Conservation (phyloP, 805 yeast genomes). For the Tetrapisispora pingtungensis region DNA sequence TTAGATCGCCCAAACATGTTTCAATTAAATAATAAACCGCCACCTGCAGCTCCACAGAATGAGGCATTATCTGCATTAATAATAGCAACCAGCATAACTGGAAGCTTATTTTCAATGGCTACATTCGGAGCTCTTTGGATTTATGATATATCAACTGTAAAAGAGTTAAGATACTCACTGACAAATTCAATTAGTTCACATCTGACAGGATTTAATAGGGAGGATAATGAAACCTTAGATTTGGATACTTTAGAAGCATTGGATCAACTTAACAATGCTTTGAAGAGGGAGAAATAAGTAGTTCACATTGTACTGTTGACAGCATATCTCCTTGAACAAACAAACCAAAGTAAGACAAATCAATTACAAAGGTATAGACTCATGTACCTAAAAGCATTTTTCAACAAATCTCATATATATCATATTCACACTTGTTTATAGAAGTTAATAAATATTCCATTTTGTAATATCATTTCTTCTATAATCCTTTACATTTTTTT, state of each 20-base stretch:
- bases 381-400: no score
- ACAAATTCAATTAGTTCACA: background rate
- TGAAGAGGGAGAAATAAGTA: background rate
- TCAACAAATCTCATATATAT: no score
- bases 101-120: slow-evolving; percentile 59
- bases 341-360: no score
- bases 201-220: background rate
- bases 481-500: no score
- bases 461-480: background rate
- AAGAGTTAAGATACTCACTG: slow-evolving; percentile 40
- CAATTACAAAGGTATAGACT: no score
- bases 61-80: slow-evolving; percentile 83
- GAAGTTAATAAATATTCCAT: background rate
- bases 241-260: background rate
- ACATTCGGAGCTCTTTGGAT: slow-evolving; percentile 71
- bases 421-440: background rate
- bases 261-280: background rate
- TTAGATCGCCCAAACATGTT: slow-evolving; percentile 57
- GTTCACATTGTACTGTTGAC: background rate
- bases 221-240: background rate
- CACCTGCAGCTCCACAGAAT: slow-evolving; percentile 62
- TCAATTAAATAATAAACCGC: slow-evolving; percentile 80
- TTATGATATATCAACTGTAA: slow-evolving; percentile 53
- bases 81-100: slow-evolving; percentile 66
- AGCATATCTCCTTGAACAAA: no score